Evolutionary conservation across 2,329 filamentous ascomycete genomes (phyloP).

Genomic region (Pseudogymnoascus sp.): DNA sequence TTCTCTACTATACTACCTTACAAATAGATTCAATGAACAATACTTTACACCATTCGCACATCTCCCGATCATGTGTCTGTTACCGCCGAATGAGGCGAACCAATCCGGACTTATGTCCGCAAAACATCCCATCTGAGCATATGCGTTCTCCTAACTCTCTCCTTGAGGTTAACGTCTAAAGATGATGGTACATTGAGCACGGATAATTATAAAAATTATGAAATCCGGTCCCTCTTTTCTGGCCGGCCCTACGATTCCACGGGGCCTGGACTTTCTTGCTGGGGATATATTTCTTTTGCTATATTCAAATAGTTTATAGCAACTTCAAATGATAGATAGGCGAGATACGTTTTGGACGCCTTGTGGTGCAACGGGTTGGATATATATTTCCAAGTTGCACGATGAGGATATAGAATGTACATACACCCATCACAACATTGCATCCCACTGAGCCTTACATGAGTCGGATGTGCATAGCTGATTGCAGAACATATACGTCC

Average conservation of each 20-base stretch:
- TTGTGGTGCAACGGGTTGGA: background rate
- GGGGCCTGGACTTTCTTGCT: slow-evolving; percentile 9
- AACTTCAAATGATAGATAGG: background rate
- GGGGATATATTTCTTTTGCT: slow-evolving; percentile 1
- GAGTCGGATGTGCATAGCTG: slow-evolving; percentile 6
- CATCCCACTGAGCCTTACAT: background rate
- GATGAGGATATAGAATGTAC: background rate
- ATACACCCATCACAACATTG: background rate
- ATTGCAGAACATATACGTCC: background rate
- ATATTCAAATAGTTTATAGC: background rate
- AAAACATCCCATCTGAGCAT: slow-evolving; percentile 8
- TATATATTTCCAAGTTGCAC: background rate
- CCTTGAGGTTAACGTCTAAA: slow-evolving; percentile 10
- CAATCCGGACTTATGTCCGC: background rate
- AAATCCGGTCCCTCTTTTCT: slow-evolving; percentile 5
- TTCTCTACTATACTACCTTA: background rate
- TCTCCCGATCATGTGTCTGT: background rate
- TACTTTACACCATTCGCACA: slow-evolving; percentile 2
- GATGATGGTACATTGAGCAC: slow-evolving; percentile 8
- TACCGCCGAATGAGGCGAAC: background rate
- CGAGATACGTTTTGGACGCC: background rate
- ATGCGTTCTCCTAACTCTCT: slow-evolving; percentile 9
- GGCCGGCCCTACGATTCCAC: background rate
- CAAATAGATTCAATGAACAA: slow-evolving; percentile 6
- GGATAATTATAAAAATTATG: slow-evolving; percentile 1